Base-by-base conservation (phyloP, 1,139 yeast species). In the Suhomyces anneliseae region DNA sequence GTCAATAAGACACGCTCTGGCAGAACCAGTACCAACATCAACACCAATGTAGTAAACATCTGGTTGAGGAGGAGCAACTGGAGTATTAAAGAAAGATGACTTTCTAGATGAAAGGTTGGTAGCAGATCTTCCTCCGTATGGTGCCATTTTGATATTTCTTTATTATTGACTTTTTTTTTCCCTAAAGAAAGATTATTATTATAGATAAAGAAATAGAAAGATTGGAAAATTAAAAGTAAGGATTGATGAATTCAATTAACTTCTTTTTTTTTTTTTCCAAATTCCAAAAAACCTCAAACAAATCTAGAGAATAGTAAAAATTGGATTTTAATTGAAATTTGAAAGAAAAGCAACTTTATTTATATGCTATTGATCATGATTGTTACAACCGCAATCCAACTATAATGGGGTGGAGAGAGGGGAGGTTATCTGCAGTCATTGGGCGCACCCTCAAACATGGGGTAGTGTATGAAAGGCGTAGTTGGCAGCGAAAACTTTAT, bases 11-110 rank as follows among this genome's bases (percentile, higher is more conserved):
- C 97, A 93, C 4, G 98, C 98, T 54, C 99, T 77, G 10, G 97
- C 97, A 4, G 96, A 87, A 14, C 98, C 99, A 1, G 99, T 92
- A 27, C 99, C 99, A 34, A 93, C 98, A 63, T 93, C 99, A 12
- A 93, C 96, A 50, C 98, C 98, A 43, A 92, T 82, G 61, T 85
- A 90, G 66, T 82, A 86, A 11, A 81, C 72, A 53, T 74, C 79
- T 1, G 79, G 77, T 44, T 71, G 76, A 7, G 81, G 78, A 12
- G 74, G 72, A 33, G 69, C 66, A 44, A 65, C 66, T 41, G 68
- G 70, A 36, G 68, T 53, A 50, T 68, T 64, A 60, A 71, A 69
- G 55, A 74, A 70, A 14, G 74, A 69, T 7, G 73, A 71, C 49
- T 68, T 69, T 56, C 76, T 65, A 19, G 74, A 68, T 38, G 73